Percentiles rank a stretch among this genome's conserved stretches.
Evolutionary conservation across 257 asterid species (phyloP).

Genomic region (Verbena officinalis): DNA sequence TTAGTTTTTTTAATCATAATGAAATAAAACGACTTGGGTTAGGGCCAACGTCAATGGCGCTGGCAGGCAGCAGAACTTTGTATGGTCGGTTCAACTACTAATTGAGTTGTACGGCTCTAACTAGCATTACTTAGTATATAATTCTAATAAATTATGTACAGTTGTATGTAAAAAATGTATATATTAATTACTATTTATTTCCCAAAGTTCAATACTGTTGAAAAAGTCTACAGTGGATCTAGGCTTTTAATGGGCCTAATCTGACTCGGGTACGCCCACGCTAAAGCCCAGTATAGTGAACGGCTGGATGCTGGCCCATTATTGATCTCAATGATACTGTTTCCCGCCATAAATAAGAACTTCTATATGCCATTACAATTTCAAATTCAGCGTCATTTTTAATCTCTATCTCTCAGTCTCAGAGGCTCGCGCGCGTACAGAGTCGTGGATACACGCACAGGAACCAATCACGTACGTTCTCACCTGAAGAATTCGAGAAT

Average conservation of each 20-base stretch:
- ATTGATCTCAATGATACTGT: not conserved
- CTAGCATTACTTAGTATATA: not conserved
- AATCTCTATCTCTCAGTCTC: constrained; percentile 15
- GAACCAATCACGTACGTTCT: constrained; percentile 3
- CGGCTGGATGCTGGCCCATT: not conserved
- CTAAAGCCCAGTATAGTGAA: not conserved
- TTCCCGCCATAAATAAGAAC: constrained; percentile 25
- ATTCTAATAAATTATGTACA: no score
- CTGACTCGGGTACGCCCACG: no score
- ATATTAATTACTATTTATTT: no score
- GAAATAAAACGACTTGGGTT: not conserved
- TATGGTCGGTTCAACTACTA: constrained; percentile 4
- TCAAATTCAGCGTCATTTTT: constrained; percentile 14
- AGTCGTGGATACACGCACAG: no score
- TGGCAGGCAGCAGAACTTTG: not conserved
- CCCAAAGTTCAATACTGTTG: no score
- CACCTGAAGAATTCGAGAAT: constrained; percentile 2
- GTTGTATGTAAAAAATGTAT: no score
- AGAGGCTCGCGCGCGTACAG: not conserved
- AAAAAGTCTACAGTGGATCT: not conserved
- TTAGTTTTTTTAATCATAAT: not conserved
- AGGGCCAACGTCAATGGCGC: not conserved
- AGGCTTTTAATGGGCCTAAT: no score
- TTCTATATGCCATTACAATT: not conserved
- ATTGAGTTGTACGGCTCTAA: not conserved